Evolutionary conservation across 768 basidiomycete species (phyloP).

Genomic region (Pholiota microspora): DNA sequence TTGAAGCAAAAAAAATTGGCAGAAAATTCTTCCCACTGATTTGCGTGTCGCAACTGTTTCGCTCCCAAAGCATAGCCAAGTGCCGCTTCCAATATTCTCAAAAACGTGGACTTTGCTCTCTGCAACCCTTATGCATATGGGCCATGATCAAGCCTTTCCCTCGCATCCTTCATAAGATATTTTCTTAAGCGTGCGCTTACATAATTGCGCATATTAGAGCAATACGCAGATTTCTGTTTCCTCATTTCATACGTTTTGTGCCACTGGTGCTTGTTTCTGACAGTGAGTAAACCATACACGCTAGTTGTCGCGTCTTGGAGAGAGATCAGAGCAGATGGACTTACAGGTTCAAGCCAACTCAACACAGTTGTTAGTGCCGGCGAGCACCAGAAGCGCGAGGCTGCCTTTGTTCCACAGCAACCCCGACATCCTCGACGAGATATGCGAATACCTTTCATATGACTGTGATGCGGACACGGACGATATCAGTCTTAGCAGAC

Average conservation of each 20-base stretch:
- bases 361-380: neutral
- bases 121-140: no score
- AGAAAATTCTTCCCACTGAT: no score
- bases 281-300: conserved; percentile 13
- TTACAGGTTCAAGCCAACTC: conserved; percentile 5
- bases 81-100: no score
- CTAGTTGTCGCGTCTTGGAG: conserved; percentile 3
- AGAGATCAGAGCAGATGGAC: conserved; percentile 19
- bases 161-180: no score
- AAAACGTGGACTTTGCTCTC: no score
- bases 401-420: conserved; percentile 25
- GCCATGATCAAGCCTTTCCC: no score
- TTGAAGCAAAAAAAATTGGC: no score
- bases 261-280: neutral
- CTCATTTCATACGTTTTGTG: neutral
- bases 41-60: no score
- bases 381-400: neutral
- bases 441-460: conserved; percentile 25
- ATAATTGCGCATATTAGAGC: no score
- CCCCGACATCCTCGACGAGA: conserved; percentile 29
- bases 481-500: conserved; percentile 15
- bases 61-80: no score
- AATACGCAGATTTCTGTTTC: no score
- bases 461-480: conserved; percentile 17
- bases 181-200: no score